A percentile compares a stretch with the other conserved stretches of the same genome.
Evolutionary conservation across 2,329 filamentous ascomycete genomes (phyloP).

Genomic region (Cladophialophora yegresii): DNA sequence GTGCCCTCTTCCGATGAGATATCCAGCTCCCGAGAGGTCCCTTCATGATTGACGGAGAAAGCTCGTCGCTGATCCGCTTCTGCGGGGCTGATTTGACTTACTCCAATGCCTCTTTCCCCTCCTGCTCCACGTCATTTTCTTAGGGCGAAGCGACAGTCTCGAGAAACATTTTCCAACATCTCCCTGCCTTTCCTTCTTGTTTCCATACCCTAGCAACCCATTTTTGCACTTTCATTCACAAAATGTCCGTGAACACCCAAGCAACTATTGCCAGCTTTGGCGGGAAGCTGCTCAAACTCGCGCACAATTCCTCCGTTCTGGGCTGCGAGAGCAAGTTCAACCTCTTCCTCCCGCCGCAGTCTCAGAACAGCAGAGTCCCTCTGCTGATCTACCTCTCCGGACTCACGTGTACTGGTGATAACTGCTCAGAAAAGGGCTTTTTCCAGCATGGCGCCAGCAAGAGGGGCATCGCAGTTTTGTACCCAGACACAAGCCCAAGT

Average conservation of each 20-base stretch:
- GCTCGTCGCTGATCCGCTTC: slow-evolving; percentile 5
- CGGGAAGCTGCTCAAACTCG: slow-evolving; percentile 91
- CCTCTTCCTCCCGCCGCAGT: slow-evolving; percentile 80
- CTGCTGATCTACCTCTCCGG: slow-evolving; percentile 92
- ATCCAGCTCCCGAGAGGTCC: slow-evolving; percentile 13
- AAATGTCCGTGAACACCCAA: slow-evolving; percentile 85
- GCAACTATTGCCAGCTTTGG: slow-evolving; percentile 89
- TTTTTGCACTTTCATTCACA: slow-evolving; percentile 32
- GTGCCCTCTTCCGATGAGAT: slow-evolving; percentile 9
- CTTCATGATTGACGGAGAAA: slow-evolving; percentile 6
- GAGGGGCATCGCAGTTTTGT: slow-evolving; percentile 86
- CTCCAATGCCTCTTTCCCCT: slow-evolving; percentile 12
- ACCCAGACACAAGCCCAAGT: slow-evolving; percentile 93
- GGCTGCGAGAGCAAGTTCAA: slow-evolving; percentile 90
- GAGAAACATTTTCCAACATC: slow-evolving; percentile 9
- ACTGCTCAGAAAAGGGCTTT: slow-evolving; percentile 77
- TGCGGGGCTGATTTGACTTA: slow-evolving; percentile 14
- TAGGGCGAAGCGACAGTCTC: background rate
- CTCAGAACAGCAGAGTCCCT: slow-evolving; percentile 66
- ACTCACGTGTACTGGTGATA: slow-evolving; percentile 89
- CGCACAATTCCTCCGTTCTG: slow-evolving; percentile 76
- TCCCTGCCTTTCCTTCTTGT: background rate
- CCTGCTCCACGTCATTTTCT: slow-evolving; percentile 22
- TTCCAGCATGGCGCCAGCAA: slow-evolving; percentile 80
- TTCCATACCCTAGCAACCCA: background rate